Evolutionary conservation across 2,329 filamentous ascomycete species (phyloP).

Genomic region (Neocatenulostroma microsporum): DNA sequence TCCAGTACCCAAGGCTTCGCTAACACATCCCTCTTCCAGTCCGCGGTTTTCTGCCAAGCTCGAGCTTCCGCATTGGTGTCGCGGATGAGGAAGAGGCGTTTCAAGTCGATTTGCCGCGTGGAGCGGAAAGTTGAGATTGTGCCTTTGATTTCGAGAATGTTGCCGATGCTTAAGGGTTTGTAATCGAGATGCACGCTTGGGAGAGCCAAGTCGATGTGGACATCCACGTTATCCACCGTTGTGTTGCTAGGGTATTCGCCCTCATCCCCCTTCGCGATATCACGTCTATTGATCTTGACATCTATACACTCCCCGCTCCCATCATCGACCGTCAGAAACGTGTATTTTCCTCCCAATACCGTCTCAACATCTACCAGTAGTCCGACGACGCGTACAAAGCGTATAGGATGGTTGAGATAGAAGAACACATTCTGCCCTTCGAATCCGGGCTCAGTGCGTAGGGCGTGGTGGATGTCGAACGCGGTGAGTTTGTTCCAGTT

Average conservation of each 20-base stretch:
- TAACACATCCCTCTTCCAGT: slow-evolving; percentile 45
- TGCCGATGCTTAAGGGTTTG: slow-evolving; percentile 37
- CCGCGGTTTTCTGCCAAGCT: slow-evolving; percentile 45
- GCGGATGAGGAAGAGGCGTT: slow-evolving; percentile 42
- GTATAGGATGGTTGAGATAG: slow-evolving; percentile 47
- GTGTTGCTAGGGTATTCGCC: slow-evolving; percentile 30
- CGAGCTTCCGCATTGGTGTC: slow-evolving; percentile 49
- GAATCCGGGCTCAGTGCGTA: slow-evolving; percentile 43
- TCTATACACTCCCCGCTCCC: slow-evolving; percentile 53
- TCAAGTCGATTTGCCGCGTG: slow-evolving; percentile 47
- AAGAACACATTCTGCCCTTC: slow-evolving; percentile 51
- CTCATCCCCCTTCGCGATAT: slow-evolving; percentile 22
- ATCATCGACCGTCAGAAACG: slow-evolving; percentile 52
- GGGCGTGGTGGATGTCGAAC: slow-evolving; percentile 48
- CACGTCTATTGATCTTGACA: slow-evolving; percentile 42
- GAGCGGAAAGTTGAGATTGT: slow-evolving; percentile 46
- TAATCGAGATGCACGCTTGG: slow-evolving; percentile 39
- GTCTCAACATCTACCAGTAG: slow-evolving; percentile 38
- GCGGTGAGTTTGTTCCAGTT: slow-evolving; percentile 55
- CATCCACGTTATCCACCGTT: slow-evolving; percentile 31
- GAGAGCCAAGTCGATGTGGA: slow-evolving; percentile 30
- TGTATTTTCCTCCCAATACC: slow-evolving; percentile 34
- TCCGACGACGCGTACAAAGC: slow-evolving; percentile 40
- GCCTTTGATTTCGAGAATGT: slow-evolving; percentile 50
- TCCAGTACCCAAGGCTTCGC: slow-evolving; percentile 47